Evolutionary conservation across 2,329 filamentous ascomycete genomes (phyloP), one percentile per base, ranked within the genome.

Genomic region (Ascomycota sp.): DNA sequence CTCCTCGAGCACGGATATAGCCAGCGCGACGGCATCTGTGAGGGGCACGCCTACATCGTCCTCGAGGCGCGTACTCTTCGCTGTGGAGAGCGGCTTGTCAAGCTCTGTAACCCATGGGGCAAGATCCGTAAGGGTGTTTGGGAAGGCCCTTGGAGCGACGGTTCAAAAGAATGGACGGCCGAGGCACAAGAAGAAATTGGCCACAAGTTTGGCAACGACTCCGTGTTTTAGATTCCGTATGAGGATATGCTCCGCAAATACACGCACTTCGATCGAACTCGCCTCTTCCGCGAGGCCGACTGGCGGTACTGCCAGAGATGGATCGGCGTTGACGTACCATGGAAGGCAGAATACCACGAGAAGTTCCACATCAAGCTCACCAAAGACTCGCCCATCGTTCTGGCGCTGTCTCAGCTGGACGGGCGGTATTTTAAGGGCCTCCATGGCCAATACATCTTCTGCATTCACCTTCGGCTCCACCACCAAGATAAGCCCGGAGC

Each of bases 161-260:
- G 67, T 1, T 67, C 61, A 20, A 67, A 67, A 42, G 67, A 73
- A 41, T 72, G 69, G 59, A 72, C 66, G 1, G 52, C 59, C 1
- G 65, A 69, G 17, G 61, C 61, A 23, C 62, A 69, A 29, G 51
- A 59, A 33, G 67, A 71, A 43, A 58, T 73, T 1, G 56, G 54
- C 25, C 67, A 72, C 41, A 59, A 57, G 20, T 73, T 73, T 33
- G 67, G 68, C 15, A 65, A 63, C 36, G 68, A 73, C 39, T 69
- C 65, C 1, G 64, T 69, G 9, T 73, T 73, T 40, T 73, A 68
- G 68, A 72, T 73, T 34, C 59, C 64, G 2, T 73, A 70, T 40
- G 56, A 65, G 30, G 69, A 75, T 39, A 54, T 75, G 30, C 57
- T 75, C 9, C 60, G 63, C 36, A 74, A 73, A 40, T 75, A 67